Evolutionary conservation across 306 rosid species (phyloP).

Genomic region (Quercus wislizeni): DNA sequence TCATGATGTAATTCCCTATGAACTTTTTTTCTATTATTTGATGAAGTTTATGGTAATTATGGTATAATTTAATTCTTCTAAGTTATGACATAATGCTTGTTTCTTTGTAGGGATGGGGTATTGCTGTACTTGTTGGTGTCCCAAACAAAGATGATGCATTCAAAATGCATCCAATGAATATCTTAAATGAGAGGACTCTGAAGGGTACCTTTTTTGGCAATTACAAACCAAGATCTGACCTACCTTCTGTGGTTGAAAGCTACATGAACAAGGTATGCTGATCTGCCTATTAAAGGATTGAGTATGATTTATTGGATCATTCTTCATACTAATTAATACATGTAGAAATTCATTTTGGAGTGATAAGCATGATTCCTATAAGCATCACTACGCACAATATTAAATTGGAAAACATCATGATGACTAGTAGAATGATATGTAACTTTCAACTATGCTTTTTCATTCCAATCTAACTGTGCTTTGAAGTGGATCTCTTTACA

Average conservation of each 20-base stretch:
- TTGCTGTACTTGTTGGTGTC: constrained; percentile 89
- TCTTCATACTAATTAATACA: no score
- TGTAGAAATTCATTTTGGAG: background rate
- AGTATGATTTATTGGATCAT: no score
- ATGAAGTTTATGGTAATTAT: no score
- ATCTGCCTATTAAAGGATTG: background rate
- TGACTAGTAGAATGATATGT: no score
- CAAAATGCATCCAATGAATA: constrained; percentile 70
- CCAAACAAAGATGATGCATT: constrained; percentile 81
- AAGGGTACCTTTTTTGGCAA: constrained; percentile 92
- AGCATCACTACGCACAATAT: no score
- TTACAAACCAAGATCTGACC: constrained; percentile 77
- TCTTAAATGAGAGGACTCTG: constrained; percentile 74
- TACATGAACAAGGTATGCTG: constrained; percentile 55
- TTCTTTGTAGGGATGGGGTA: constrained; percentile 75
- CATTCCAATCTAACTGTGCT: no score
- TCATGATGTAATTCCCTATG: constrained; percentile 48
- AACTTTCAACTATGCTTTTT: no score
- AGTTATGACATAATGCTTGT: background rate
- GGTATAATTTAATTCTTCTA: background rate
- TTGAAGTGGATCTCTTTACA: no score
- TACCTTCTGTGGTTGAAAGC: constrained; percentile 67
- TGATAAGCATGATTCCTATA: no score
- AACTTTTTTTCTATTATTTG: background rate
- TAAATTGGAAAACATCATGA: no score